A percentile compares a stretch with the other conserved stretches of the same genome.
Conservation (phyloP, 495 filamentous ascomycete species). For the Penicillium lividum region DNA sequence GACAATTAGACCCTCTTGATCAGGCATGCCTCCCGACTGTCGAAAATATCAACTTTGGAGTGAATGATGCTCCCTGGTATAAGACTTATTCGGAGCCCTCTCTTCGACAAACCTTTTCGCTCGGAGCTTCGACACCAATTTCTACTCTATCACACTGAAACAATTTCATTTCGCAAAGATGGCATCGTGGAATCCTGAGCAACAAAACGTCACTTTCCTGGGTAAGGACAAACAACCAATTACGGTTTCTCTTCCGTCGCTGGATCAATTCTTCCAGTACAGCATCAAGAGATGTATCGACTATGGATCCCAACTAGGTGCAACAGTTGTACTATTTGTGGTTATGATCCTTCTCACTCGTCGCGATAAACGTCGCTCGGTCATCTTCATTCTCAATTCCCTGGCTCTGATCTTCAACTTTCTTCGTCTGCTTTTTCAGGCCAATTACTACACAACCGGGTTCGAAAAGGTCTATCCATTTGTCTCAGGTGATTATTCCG, state of each 20-base stretch:
- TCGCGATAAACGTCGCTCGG: constrained; percentile 58
- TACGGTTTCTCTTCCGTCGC: constrained; percentile 41
- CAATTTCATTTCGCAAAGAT: not conserved
- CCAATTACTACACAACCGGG: constrained; percentile 58
- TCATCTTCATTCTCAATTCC: constrained; percentile 65
- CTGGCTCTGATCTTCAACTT: constrained; percentile 61
- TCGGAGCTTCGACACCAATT: not conserved
- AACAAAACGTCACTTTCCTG: constrained; percentile 58
- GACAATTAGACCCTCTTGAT: not conserved
- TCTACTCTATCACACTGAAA: not conserved
- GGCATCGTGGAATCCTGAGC: constrained; percentile 46
- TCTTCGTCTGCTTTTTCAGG: constrained; percentile 59
- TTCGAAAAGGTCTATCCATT: constrained; percentile 61
- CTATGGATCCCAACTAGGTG: constrained; percentile 72
- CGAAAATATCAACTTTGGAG: not conserved
- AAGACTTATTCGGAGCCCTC: not conserved
- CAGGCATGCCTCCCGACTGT: not conserved
- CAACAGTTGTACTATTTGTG: constrained; percentile 65
- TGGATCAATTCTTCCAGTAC: constrained; percentile 53
- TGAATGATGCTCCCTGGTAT: not conserved
- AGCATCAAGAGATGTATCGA: constrained; percentile 62
- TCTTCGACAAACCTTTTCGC: not conserved
- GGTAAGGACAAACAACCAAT: constrained; percentile 54
- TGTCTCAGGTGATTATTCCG: constrained; percentile 56
- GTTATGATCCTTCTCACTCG: constrained; percentile 65